Conservation (phyloP, 2,329 filamentous ascomycete genomes). For the Pseudocercospora crystallina region DNA sequence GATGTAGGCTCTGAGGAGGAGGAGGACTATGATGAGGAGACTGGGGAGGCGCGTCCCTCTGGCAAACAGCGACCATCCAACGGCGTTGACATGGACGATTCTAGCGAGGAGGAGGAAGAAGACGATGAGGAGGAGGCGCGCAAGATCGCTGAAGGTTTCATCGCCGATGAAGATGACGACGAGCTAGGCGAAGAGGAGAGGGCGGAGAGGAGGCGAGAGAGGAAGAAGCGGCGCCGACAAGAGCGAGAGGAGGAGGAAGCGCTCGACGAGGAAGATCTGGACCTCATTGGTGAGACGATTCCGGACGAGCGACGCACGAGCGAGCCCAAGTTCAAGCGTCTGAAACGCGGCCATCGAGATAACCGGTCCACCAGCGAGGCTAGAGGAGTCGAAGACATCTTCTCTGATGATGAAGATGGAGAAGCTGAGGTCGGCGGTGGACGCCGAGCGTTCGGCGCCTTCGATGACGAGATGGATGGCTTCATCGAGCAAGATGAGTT, state of each 20-base stretch:
- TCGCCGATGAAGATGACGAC: constrained; percentile 90
- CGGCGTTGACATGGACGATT: constrained; percentile 66
- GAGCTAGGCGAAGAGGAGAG: constrained; percentile 66
- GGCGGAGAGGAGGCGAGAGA: constrained; percentile 58
- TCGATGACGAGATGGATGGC: constrained; percentile 78
- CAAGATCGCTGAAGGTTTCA: constrained; percentile 84
- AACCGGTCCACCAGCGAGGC: constrained; percentile 62
- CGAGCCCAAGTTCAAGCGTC: constrained; percentile 79
- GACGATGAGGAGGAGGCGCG: constrained; percentile 83
- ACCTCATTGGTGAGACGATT: constrained; percentile 83
- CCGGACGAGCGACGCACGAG: constrained; percentile 67
- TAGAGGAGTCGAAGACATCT: constrained; percentile 85
- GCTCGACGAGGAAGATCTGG: constrained; percentile 92
- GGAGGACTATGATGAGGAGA: constrained; percentile 80
- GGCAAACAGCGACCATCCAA: constrained; percentile 37
- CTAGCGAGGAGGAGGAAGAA: constrained; percentile 84
- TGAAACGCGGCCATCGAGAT: constrained; percentile 86
- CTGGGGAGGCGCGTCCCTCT: constrained; percentile 54
- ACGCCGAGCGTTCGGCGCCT: constrained; percentile 47
- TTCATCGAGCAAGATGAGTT: constrained; percentile 97
- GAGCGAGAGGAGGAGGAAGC: constrained; percentile 79
- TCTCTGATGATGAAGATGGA: constrained; percentile 87
- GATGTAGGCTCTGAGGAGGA: constrained; percentile 81
- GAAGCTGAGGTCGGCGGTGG: constrained; percentile 49
- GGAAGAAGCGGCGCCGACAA: constrained; percentile 74